Percentiles rank a stretch among this genome's conserved stretches.
These are phyloP conservation scores for Dichomitus squalens DNA, from an alignment of 1,284 basidiomycete species.

Conservation along the genomic window DNA sequence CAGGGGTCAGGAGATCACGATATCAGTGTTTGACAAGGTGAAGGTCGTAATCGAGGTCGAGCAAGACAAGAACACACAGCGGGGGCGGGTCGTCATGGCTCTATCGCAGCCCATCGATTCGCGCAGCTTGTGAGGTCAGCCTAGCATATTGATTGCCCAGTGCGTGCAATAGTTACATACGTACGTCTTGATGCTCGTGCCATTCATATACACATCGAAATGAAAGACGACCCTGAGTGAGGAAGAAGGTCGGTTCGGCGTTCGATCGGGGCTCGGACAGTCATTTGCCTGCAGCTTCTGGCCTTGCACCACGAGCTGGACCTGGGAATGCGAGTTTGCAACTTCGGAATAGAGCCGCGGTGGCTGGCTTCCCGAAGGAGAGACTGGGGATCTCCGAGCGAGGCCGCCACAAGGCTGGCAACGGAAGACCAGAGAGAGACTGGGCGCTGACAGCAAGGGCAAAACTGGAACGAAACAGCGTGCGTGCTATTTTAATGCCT, in stretches of 20 bases:
- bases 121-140: conserved; percentile 35
- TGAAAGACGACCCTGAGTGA: conserved; percentile 9
- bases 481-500: conserved; percentile 15
- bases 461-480: conserved; percentile 21
- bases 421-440: conserved; percentile 18
- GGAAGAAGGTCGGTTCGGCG: conserved; percentile 13
- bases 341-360: conserved; percentile 14
- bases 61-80: conserved; percentile 93
- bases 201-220: conserved; percentile 14
- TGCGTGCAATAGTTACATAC: conserved; percentile 20
- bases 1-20: conserved; percentile 50
- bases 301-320: conserved; percentile 12
- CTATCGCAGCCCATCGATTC: conserved; percentile 76
- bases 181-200: conserved; percentile 17
- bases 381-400: conserved; percentile 22
- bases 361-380: conserved; percentile 17
- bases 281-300: conserved; percentile 19
- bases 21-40: conserved; percentile 94
- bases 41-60: conserved; percentile 89
- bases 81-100: conserved; percentile 91
- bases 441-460: conserved; percentile 16
- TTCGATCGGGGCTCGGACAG: conserved; percentile 16
- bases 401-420: conserved; percentile 15
- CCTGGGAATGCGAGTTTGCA: conserved; percentile 14
- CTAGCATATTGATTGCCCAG: conserved; percentile 18